These are phyloP conservation scores for Tylopilus balloui DNA, from an alignment of 768 basidiomycete species.

Conservation along the genomic window DNA sequence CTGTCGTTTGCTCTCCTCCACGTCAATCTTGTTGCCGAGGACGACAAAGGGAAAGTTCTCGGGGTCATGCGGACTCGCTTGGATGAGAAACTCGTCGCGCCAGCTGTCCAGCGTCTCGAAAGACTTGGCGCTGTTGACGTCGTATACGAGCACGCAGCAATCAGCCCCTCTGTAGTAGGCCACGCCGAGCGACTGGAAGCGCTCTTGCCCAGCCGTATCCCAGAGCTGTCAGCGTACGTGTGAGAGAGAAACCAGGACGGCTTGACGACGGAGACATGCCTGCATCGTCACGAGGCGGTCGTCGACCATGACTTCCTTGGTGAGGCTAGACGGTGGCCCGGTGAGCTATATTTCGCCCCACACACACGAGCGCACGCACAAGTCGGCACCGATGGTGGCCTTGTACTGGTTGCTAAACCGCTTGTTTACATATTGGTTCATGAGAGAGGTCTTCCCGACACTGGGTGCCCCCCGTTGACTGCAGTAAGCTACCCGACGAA, in stretches of 20 bases:
- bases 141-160: slow-evolving; percentile 98
- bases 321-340: slow-evolving; percentile 55
- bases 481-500: slow-evolving; percentile 9
- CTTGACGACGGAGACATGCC: slow-evolving; percentile 41
- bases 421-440: slow-evolving; percentile 99
- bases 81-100: slow-evolving; percentile 98
- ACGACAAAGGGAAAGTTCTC: slow-evolving; percentile 99
- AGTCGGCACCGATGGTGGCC: slow-evolving; percentile 96
- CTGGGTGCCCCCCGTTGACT: slow-evolving; percentile 36
- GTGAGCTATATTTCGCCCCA: neutral
- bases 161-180: slow-evolving; percentile 99
- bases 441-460: slow-evolving; percentile 98
- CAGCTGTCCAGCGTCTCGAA: slow-evolving; percentile 99
- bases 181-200: slow-evolving; percentile 98
- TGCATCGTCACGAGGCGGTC: slow-evolving; percentile 99
- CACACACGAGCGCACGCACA: slow-evolving; percentile 50
- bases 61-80: slow-evolving; percentile 97
- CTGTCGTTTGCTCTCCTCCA: slow-evolving; percentile 98
- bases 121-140: slow-evolving; percentile 97
- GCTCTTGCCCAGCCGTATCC: slow-evolving; percentile 99
- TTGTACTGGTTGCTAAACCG: slow-evolving; percentile 99
- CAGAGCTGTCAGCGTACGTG: slow-evolving; percentile 63
- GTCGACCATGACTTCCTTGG: slow-evolving; percentile 98
- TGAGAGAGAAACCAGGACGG: slow-evolving; percentile 2
- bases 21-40: slow-evolving; percentile 99